These are phyloP conservation scores for Cyclaneusma minus DNA, from an alignment of 2,329 filamentous ascomycete genomes.

Conservation along the genomic window DNA sequence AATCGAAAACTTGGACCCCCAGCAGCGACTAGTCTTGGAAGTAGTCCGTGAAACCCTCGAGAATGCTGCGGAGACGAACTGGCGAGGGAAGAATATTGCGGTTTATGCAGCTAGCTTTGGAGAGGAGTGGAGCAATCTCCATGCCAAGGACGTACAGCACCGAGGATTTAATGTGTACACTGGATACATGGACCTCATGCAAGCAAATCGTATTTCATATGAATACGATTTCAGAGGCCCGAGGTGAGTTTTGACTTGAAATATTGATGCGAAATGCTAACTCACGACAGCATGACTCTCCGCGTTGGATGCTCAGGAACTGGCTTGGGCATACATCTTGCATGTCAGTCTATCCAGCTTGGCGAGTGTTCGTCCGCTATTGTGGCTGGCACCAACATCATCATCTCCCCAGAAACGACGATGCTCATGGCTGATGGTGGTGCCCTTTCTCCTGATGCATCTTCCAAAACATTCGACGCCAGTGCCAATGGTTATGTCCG, in stretches of 20 bases:
- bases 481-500: conserved; percentile 46
- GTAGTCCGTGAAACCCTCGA: conserved; percentile 8
- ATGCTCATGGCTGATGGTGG: conserved; percentile 2
- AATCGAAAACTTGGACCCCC: conserved; percentile 17
- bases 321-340: conserved; percentile 36
- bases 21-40: conserved; percentile 10
- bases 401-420: conserved; percentile 3
- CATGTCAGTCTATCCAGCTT: conserved; percentile 29
- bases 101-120: conserved; percentile 5
- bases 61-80: conserved; percentile 5
- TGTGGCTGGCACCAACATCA: conserved; percentile 13
- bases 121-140: conserved; percentile 4
- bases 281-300: no score
- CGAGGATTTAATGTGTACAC: no score
- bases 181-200: no score
- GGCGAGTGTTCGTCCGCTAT: conserved; percentile 22
- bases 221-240: no score
- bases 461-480: conserved; percentile 28
- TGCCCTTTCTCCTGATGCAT: conserved; percentile 2
- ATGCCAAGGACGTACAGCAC: no score
- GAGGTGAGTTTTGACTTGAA: no score
- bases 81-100: conserved; percentile 6
- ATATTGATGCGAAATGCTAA: no score
- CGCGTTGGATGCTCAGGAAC: conserved; percentile 40
- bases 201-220: no score